These are phyloP conservation scores for Psidium guajava DNA, from an alignment of 345 rosid species.

Conservation along the genomic window DNA sequence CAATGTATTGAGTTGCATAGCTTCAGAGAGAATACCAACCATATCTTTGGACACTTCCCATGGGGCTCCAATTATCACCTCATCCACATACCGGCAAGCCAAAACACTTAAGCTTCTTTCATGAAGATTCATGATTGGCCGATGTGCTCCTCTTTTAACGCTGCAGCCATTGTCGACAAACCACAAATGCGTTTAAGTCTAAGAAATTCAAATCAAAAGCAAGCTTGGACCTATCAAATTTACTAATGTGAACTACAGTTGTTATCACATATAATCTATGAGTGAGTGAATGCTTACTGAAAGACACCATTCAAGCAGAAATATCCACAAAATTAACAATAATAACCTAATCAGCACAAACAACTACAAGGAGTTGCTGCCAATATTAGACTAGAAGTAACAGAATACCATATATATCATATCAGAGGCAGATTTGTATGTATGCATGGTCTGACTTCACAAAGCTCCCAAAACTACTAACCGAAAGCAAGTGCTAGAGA, in stretches of 20 bases:
- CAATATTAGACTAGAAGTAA: neutral
- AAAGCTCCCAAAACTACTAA: neutral
- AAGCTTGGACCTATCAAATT: neutral
- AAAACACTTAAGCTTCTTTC: slow-evolving; percentile 72
- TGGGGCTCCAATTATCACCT: slow-evolving; percentile 78
- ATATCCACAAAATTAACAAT: neutral
- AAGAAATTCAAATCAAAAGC: neutral
- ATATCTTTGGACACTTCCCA: slow-evolving; percentile 57
- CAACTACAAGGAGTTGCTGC: neutral
- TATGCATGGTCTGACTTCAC: neutral
- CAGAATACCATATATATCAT: neutral
- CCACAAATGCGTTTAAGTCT: neutral
- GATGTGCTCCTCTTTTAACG: slow-evolving; percentile 55
- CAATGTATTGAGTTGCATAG: neutral
- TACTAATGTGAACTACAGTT: neutral
- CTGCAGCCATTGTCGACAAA: slow-evolving; percentile 20
- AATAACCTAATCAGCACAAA: neutral
- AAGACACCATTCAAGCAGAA: neutral
- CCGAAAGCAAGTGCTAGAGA: neutral
- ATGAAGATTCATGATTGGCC: slow-evolving; percentile 77
- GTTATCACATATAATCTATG: neutral
- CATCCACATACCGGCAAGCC: slow-evolving; percentile 74
- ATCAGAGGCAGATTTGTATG: neutral
- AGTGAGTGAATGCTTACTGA: neutral
- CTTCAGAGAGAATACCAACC: slow-evolving; percentile 28